These are phyloP conservation scores for Apiospora koreana DNA, from an alignment of 2,329 filamentous ascomycete species.

Conservation along the genomic window DNA sequence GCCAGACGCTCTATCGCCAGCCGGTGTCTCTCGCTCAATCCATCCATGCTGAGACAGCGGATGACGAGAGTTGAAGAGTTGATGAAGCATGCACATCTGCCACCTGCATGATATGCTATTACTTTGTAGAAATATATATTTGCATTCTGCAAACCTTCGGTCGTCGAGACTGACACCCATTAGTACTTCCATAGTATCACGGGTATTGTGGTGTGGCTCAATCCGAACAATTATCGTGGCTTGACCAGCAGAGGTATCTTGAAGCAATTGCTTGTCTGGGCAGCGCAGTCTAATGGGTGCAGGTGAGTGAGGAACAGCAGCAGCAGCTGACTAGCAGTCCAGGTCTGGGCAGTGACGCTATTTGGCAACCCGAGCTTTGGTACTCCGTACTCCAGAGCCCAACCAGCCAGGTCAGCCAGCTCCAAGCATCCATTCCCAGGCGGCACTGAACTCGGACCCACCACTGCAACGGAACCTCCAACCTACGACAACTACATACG, in stretches of 20 bases:
- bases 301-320: not conserved
- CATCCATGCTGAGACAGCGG: not conserved
- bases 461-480: conserved; percentile 5
- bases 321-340: not conserved
- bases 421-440: not conserved
- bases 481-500: conserved; percentile 9
- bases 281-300: not conserved
- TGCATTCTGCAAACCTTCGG: not conserved
- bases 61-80: not conserved
- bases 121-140: not conserved
- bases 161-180: too few species aligned
- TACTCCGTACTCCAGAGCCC: not conserved
- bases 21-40: not conserved
- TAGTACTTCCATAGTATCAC: too few species aligned
- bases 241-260: not conserved
- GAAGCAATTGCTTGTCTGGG: not conserved
- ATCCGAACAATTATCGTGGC: not conserved
- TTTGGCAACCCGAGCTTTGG: not conserved
- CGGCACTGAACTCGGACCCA: conserved; percentile 1
- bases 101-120: not conserved
- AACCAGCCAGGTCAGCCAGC: not conserved
- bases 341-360: conserved; percentile 3
- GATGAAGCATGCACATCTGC: not conserved
- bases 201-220: not conserved
- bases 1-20: not conserved